These are phyloP conservation scores for Pleurotus salmoneostramineus DNA, from an alignment of 768 basidiomycete genomes.

Conservation along the genomic window DNA sequence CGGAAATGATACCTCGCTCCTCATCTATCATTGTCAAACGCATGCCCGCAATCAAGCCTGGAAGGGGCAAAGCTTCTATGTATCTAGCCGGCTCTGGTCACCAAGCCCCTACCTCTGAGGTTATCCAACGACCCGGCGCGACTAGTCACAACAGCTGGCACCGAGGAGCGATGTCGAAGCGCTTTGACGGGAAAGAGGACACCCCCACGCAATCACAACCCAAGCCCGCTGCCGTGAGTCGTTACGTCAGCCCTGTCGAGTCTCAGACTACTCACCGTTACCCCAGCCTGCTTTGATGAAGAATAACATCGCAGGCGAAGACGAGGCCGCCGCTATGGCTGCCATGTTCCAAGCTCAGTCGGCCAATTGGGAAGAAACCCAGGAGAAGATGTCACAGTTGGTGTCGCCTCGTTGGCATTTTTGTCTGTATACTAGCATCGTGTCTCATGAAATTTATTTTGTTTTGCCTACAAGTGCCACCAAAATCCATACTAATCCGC, in stretches of 20 bases:
- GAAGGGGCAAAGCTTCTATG: constrained; percentile 78
- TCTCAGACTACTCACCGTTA: neutral
- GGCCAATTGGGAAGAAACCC: constrained; percentile 96
- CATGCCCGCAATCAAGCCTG: constrained; percentile 75
- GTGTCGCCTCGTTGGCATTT: constrained; percentile 58
- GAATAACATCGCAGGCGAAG: constrained; percentile 52
- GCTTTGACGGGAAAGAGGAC: constrained; percentile 88
- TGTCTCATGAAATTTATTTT: constrained; percentile 68
- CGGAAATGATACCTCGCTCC: constrained; percentile 87
- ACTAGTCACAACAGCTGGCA: constrained; percentile 49
- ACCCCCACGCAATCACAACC: constrained; percentile 20
- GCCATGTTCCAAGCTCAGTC: constrained; percentile 96
- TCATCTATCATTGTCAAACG: constrained; percentile 94
- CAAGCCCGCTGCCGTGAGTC: constrained; percentile 27
- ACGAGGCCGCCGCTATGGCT: constrained; percentile 95
- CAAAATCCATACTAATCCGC: constrained; percentile 61
- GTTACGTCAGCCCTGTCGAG: neutral
- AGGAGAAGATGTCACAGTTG: constrained; percentile 99
- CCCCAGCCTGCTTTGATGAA: constrained; percentile 30
- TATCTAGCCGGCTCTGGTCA: constrained; percentile 54
- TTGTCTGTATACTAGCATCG: constrained; percentile 56
- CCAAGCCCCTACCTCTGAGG: constrained; percentile 45
- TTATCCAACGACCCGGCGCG: constrained; percentile 29
- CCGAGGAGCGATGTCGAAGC: constrained; percentile 77
- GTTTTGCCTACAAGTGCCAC: constrained; percentile 53